Evolutionary conservation across 2,329 filamentous ascomycete species (phyloP), one percentile per base, ranked within the genome.

Genomic region (Ramularia collo-cygni): DNA sequence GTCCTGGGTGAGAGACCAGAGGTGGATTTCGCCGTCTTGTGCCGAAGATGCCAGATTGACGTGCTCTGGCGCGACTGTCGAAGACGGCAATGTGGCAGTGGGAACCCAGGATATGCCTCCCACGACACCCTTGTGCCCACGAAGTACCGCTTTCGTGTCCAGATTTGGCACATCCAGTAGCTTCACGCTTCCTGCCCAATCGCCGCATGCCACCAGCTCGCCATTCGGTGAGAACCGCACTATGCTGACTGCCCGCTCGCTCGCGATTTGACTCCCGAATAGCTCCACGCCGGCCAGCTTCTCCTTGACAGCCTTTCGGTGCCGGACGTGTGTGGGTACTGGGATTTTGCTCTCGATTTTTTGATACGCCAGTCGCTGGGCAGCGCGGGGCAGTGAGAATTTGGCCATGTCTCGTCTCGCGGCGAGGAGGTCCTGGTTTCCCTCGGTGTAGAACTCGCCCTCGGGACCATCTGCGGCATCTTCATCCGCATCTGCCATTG

Each of bases 361-460:
- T 60, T 95, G 87, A 52, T 82, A 83, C 14, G 77, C 79, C 3
- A 92, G 69, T 49, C 90, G 77, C 51, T 76, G 76, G 60, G 85
- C 86, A 36, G 92, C 85, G 40, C 86, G 74, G 2, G 88, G 87
- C 35, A 98, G 66, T 4, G 88, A 94, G 63, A 82, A 96, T 32
- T 75, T 72, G 5, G 89, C 87, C 46, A 98, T 88, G 17, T 82
- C 75, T 54, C 80, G 78, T 44, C 92, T 76, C 2, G 87, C 85
- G 36, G 83, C 72, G 4, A 95, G 66, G 16, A 98, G 70, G 28
- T 81, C 80, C 3, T 77, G 71, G 1, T 80, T 77, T 3, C 92
- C 92, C 53, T 84, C 76, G 0, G 90, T 95, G 62, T 95, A 98
- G 63, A 95, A 98, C 54, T 98, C 92, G 58, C 96, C 88, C 50